Base-by-base conservation (phyloP, 2,329 filamentous ascomycete genomes). In the Hyphodiscus sp. region DNA sequence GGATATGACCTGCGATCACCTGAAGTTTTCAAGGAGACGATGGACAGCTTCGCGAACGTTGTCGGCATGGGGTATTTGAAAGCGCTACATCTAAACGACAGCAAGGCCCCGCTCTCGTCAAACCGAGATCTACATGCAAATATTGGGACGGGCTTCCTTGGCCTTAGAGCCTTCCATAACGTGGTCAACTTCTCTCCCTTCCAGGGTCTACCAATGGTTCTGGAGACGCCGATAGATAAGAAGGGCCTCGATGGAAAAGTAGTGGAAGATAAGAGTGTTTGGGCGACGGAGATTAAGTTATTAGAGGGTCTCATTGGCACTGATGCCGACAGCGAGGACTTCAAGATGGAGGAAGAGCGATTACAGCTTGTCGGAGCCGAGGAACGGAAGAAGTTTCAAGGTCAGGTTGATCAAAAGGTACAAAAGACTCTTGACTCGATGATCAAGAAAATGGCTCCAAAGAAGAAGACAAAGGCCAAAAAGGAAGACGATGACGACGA, bases 221-320 rank as follows among this genome's bases (percentile, higher is more conserved):
- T 99, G 8, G 94, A 99, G 74, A 99, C 94, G n/a, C 94, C 94
- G 6, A 92, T 94, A 58, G 89, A 95, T 57, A 78, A 78, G 41
- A 81, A 82, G 45, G 83, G 80, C 18, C 73, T 76, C 47, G 76
- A 85, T 59, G 86, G 86, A 44, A 85, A 85, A 69, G 76, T 77
- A 26, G 70, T 84, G 41, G 87, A 95, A 65, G 90, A 96, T 69
- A 89, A 85, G 69, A 76, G 81, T 50, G 79, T 96, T 16, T 97
- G 92, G 91, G 91, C 91, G 1, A 79, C 85, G 45, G 94, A 99
- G 73, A 97, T 99, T 71, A 96, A 96, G 74, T 75, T 97, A 59
- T 78, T 99, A 5, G 94, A 99, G 72, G 83, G 83, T 45, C 75
- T 99, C 49, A 86, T 96, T 42, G 92, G 85, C 8, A 89, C 91